Percentiles rank a stretch among this genome's conserved stretches.
These are phyloP conservation scores for Suaeda aralocaspica DNA, from an alignment of 148 eudicot genomes.

Conservation along the genomic window DNA sequence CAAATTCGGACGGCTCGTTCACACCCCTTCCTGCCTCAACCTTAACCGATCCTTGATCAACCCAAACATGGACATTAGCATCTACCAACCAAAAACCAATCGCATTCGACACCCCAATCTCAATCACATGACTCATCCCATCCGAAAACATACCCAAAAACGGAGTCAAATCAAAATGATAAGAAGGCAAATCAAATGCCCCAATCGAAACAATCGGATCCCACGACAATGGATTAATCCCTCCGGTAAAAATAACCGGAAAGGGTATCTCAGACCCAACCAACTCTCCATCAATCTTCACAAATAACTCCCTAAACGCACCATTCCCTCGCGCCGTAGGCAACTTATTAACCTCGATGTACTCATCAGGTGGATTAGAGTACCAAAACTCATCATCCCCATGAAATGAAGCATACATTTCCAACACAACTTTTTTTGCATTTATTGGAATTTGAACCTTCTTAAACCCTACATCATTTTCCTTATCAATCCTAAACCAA, in stretches of 20 bases:
- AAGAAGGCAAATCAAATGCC: slow-evolving; percentile 77
- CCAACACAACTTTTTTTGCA: slow-evolving; percentile 55
- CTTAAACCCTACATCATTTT: slow-evolving; percentile 29
- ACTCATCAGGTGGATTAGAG: slow-evolving; percentile 68
- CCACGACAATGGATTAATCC: slow-evolving; percentile 89
- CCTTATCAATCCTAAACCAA: slow-evolving; percentile 69
- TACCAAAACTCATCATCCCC: slow-evolving; percentile 98
- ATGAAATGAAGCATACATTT: slow-evolving; percentile 72
- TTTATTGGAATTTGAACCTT: slow-evolving; percentile 45
- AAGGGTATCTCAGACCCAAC: slow-evolving; percentile 67
- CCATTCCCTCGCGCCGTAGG: slow-evolving; percentile 56
- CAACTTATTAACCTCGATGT: slow-evolving; percentile 48
- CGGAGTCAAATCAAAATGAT: slow-evolving; percentile 77
- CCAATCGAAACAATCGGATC: slow-evolving; percentile 79
- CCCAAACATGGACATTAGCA: slow-evolving; percentile 87
- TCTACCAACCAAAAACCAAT: slow-evolving; percentile 74
- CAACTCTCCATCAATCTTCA: slow-evolving; percentile 54
- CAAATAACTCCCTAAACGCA: slow-evolving; percentile 56
- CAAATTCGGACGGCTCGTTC: slow-evolving; percentile 27
- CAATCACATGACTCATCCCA: slow-evolving; percentile 46
- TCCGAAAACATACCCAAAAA: slow-evolving; percentile 60
- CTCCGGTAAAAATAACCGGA: slow-evolving; percentile 81
- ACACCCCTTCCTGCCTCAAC: slow-evolving; percentile 40
- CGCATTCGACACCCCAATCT: slow-evolving; percentile 58
- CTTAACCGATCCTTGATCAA: slow-evolving; percentile 36